Evolutionary conservation across 2,329 filamentous ascomycete species (phyloP).

Genomic region (Ilyonectria robusta): DNA sequence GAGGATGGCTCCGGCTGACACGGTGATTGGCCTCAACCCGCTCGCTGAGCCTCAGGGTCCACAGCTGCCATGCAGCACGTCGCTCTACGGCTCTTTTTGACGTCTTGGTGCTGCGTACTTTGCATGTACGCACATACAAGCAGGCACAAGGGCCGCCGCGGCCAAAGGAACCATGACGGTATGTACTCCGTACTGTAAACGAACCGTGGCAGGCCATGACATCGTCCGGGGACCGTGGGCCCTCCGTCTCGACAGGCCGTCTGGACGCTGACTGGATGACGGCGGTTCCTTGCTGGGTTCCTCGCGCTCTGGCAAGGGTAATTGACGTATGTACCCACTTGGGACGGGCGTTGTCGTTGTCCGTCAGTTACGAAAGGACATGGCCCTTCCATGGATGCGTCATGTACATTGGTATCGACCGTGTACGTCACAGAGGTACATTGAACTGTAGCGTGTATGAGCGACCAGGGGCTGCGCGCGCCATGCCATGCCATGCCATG

Average conservation of each 20-base stretch:
- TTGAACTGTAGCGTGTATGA: neutral
- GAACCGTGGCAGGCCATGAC: slow-evolving; percentile 9
- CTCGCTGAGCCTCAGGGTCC: slow-evolving; percentile 48
- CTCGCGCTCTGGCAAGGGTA: neutral
- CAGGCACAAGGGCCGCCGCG: neutral
- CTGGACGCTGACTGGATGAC: slow-evolving; percentile 20
- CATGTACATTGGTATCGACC: slow-evolving; percentile 13
- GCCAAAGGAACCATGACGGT: slow-evolving; percentile 30
- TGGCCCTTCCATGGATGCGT: slow-evolving; percentile 10
- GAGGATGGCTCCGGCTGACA: slow-evolving; percentile 23
- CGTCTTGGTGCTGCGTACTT: neutral
- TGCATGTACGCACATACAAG: neutral
- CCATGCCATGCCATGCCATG: slow-evolving; percentile 27
- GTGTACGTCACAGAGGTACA: slow-evolving; percentile 24
- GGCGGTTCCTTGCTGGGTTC: slow-evolving; percentile 9
- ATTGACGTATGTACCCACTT: slow-evolving; percentile 14
- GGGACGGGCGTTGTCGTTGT: slow-evolving; percentile 15
- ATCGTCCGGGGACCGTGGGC: neutral
- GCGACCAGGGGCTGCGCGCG: neutral
- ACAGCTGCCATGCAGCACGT: slow-evolving; percentile 38
- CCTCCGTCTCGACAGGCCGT: neutral
- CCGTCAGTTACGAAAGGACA: slow-evolving; percentile 11
- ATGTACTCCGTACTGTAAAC: neutral
- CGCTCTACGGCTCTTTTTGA: slow-evolving; percentile 32
- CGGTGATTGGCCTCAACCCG: slow-evolving; percentile 38